Evolutionary conservation across 75 land plant genomes (phyloP).

Genomic region (Chamaecyparis obtusa): DNA sequence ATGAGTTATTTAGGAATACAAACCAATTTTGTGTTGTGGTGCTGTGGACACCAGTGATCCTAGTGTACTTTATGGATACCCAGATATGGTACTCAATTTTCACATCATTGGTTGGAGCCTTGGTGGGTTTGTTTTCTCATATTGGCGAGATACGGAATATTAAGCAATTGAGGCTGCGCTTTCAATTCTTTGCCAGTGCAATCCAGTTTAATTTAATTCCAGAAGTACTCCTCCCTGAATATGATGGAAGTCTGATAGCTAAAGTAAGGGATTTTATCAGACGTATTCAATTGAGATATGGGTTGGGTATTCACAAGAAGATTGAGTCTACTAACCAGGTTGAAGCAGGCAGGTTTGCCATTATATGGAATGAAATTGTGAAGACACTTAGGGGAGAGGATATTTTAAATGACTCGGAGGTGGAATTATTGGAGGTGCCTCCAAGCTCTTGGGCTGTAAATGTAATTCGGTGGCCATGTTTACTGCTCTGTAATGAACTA

Average conservation of each 20-base stretch:
- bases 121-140: conserved; percentile 38
- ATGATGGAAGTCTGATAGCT: not conserved
- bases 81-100: conserved; percentile 23
- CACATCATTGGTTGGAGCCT: conserved; percentile 37
- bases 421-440: conserved; percentile 39
- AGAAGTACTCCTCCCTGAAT: not conserved
- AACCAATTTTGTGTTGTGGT: conserved; percentile 29
- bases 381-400: conserved; percentile 35
- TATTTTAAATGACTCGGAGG: conserved; percentile 37
- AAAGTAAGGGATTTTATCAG: conserved; percentile 15
- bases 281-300: conserved; percentile 40
- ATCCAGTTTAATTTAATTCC: conserved; percentile 24
- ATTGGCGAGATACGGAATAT: conserved; percentile 25
- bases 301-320: conserved; percentile 21
- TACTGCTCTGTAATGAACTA: conserved; percentile 37
- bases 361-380: conserved; percentile 38
- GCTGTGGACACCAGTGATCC: conserved; percentile 45
- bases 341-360: conserved; percentile 30
- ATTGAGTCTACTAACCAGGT: conserved; percentile 22
- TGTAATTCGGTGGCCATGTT: conserved; percentile 49
- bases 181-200: conserved; percentile 35
- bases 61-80: conserved; percentile 24
- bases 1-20: conserved; percentile 30
- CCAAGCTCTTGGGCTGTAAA: conserved; percentile 21
- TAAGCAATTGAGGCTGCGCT: conserved; percentile 18